Evolutionary conservation across 257 asterid genomes (phyloP).

Genomic region (Anisodus acutangulus): DNA sequence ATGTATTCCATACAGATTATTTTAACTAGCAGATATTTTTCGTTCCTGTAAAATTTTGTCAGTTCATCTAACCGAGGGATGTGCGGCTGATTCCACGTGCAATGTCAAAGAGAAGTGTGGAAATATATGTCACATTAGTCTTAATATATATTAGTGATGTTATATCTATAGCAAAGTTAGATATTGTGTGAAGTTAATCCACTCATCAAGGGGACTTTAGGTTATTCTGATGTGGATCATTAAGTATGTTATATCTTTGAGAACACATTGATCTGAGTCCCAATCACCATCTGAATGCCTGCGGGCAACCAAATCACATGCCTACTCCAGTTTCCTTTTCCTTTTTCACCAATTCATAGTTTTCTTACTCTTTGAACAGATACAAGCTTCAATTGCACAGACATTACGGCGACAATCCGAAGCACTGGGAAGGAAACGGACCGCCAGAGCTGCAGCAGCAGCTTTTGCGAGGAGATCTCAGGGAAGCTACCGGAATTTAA

Average conservation of each 20-base stretch:
- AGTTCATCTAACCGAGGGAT: neutral
- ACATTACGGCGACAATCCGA: constrained; percentile 89
- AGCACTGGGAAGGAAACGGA: constrained; percentile 90
- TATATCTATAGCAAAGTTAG: neutral
- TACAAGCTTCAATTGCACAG: constrained; percentile 92
- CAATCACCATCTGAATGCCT: constrained; percentile 11
- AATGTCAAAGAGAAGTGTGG: constrained; percentile 20
- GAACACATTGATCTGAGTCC: constrained; percentile 17
- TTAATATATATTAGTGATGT: neutral
- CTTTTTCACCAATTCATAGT: constrained; percentile 27
- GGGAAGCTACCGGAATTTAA: constrained; percentile 59
- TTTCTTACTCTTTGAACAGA: constrained; percentile 51
- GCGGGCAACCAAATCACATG: neutral
- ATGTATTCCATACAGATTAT: constrained; percentile 14
- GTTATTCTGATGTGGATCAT: neutral
- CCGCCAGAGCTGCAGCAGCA: constrained; percentile 61
- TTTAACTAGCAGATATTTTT: neutral
- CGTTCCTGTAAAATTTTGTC: neutral
- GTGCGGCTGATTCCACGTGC: neutral
- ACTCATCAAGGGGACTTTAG: neutral
- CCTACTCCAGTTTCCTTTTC: constrained; percentile 23
- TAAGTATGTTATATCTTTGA: neutral
- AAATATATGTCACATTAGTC: neutral
- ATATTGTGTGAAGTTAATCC: neutral
- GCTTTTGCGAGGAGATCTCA: constrained; percentile 68